Conservation (phyloP, 169 alveolate genomes). For the Perkinsus olseni region DNA sequence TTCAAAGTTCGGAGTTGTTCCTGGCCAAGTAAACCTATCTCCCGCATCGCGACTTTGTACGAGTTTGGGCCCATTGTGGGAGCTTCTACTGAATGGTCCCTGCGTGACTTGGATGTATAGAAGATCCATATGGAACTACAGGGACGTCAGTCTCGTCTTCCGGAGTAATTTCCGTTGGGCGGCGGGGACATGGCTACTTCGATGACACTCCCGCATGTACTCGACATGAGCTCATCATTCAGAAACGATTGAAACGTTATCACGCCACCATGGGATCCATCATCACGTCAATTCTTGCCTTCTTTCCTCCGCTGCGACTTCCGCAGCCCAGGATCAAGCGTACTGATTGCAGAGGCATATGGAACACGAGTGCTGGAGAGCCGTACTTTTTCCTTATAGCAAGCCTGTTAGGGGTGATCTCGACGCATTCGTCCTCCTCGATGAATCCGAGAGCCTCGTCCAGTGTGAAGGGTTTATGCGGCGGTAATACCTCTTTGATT, state of each 20-base stretch:
- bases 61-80: neutral
- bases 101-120: neutral
- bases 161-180: too few relatives aligned
- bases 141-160: too few relatives aligned
- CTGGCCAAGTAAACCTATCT: too few relatives aligned
- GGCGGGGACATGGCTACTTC: too few relatives aligned
- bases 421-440: slow-evolving; percentile 80
- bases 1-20: neutral
- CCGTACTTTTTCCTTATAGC: slow-evolving; percentile 65
- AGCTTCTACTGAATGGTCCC: neutral
- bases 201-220: too few relatives aligned
- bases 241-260: neutral
- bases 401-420: slow-evolving; percentile 82
- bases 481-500: slow-evolving; percentile 7
- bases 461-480: slow-evolving; percentile 19
- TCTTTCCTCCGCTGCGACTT: neutral
- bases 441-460: slow-evolving; percentile 80
- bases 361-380: neutral
- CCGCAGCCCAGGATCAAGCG: neutral
- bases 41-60: too few relatives aligned
- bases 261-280: neutral
- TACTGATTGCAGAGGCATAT: slow-evolving; percentile 6
- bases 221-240: too few relatives aligned
- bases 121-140: neutral
- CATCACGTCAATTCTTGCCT: neutral